Base-by-base conservation (phyloP, 192 early-diverging fungal genomes). In the Linnemannia zychae region DNA sequence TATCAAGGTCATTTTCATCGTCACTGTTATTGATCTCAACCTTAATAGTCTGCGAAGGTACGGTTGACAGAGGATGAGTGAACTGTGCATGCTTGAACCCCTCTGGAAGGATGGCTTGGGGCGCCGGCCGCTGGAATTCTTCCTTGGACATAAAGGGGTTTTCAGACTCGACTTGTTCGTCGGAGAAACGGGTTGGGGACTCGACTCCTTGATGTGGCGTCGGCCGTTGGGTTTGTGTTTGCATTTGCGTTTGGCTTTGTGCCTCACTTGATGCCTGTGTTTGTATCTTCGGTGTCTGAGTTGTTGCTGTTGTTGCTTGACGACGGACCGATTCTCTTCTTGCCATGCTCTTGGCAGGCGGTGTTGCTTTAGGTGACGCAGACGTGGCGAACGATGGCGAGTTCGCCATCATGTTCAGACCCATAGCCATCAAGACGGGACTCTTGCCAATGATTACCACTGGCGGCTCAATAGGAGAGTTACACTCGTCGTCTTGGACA, bases 31-130 rank as follows among this genome's bases (percentile, higher is more conserved):
- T 22, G 5, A 66, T 20, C 18, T 18, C 52, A 38, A 12, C 28
- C 7, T 47, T 36, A 28, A 28, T 53, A 7, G 31, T 2, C 31
- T 38, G 44, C 4, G 68, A 22, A 2, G 36, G 24, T 34, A 50
- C 16, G 53, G 24, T 34, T 3, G 34, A n/a, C 7, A 69, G 63
- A 36, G 18, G 40, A 15, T 36, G 53, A 28, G 76, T 77, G 33
- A 69, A 57, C 48, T 38, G 38, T 7, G 66, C 49, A 22, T 40
- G 76, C 34, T 70, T 63, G 22, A 48, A 67, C 15, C 22, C 76
- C 2, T 49, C 49, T 16, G 67, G 76, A 22, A 77, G 67, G 7
- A 77, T 70, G 4, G 67, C 76, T 37, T 77, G 76, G 15, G 76
- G 76, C n/a, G 76, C 24, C 33, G 20, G 47, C 40, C 76, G 31